These are phyloP conservation scores for Coemansia sp. DNA, from an alignment of 192 early-diverging fungal species.

Conservation along the genomic window DNA sequence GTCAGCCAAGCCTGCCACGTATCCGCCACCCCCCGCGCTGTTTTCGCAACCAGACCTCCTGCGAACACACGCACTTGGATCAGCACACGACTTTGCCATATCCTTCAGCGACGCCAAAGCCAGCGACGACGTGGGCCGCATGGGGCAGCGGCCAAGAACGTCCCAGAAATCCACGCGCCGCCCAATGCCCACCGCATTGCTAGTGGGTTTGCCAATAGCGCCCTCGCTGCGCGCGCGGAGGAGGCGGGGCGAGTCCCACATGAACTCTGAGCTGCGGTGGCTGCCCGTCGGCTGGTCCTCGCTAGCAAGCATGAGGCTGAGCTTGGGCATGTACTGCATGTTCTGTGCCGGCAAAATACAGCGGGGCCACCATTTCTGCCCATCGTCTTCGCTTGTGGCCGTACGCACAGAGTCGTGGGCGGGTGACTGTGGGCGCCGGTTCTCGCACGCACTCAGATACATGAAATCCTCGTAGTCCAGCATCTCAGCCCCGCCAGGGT, in stretches of 20 bases:
- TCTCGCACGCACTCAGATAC: constrained; percentile 29
- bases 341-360: constrained; percentile 40
- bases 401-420: too few relatives aligned
- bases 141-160: constrained; percentile 38
- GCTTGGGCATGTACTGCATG: constrained; percentile 53
- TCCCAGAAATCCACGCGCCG: constrained; percentile 35
- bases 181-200: neutral
- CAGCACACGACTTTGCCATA: constrained; percentile 14
- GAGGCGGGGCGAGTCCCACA: neutral
- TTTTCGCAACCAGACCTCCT: neutral
- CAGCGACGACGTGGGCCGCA: constrained; percentile 46
- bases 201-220: neutral
- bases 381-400: constrained; percentile 11
- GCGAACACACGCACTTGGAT: too few relatives aligned
- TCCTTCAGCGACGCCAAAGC: constrained; percentile 38
- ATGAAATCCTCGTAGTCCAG: constrained; percentile 38
- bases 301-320: constrained; percentile 18
- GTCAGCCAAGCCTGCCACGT: constrained; percentile 4
- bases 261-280: constrained; percentile 4
- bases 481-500: neutral
- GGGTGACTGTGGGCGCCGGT: neutral
- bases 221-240: constrained; percentile 6
- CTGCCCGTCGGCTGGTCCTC: neutral
- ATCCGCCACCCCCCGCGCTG: neutral
- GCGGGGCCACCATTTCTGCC: constrained; percentile 42